phyloP scores from a whole-genome alignment of 2,329 filamentous ascomycete genomes.

The Ploettnerulaceae sp. region DNA sequence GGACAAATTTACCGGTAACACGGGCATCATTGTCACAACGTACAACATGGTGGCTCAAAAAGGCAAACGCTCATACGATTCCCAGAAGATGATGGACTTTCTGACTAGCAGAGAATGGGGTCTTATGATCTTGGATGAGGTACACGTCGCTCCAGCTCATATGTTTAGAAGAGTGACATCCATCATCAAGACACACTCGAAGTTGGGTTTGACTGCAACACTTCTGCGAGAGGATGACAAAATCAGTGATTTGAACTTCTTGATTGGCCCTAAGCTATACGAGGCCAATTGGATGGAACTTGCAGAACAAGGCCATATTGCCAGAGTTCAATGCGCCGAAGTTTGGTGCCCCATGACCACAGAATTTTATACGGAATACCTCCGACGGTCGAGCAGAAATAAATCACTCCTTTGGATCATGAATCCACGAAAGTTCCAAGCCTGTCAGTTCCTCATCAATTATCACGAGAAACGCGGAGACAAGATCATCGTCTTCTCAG shows the following conservation, averaged over 20 bases:
- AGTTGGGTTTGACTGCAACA: conserved; percentile 90
- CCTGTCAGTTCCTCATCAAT: conserved; percentile 96
- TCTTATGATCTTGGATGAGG: conserved; percentile 93
- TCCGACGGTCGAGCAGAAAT: conserved; percentile 64
- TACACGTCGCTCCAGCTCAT: conserved; percentile 94
- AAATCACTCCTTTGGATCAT: conserved; percentile 79
- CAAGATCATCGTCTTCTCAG: conserved; percentile 97
- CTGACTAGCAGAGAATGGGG: conserved; percentile 89
- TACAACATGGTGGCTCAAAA: conserved; percentile 99
- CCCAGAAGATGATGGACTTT: conserved; percentile 97
- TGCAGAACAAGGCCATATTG: conserved; percentile 93
- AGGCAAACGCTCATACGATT: conserved; percentile 81
- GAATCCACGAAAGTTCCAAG: conserved; percentile 96
- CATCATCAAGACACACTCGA: conserved; percentile 89
- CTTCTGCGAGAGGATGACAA: conserved; percentile 96
- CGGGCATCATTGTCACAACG: conserved; percentile 94
- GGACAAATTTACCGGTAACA: conserved; percentile 76
- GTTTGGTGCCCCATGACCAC: conserved; percentile 99
- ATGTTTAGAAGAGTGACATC: conserved; percentile 95
- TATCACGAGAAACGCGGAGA: conserved; percentile 93
- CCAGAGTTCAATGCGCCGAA: conserved; percentile 93
- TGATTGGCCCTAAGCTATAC: conserved; percentile 95
- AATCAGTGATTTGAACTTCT: conserved; percentile 93
- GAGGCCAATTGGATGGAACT: conserved; percentile 99
- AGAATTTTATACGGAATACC: conserved; percentile 94